Evolutionary conservation across 2,329 filamentous ascomycete species (phyloP).

Genomic region (Beauveria sp.): DNA sequence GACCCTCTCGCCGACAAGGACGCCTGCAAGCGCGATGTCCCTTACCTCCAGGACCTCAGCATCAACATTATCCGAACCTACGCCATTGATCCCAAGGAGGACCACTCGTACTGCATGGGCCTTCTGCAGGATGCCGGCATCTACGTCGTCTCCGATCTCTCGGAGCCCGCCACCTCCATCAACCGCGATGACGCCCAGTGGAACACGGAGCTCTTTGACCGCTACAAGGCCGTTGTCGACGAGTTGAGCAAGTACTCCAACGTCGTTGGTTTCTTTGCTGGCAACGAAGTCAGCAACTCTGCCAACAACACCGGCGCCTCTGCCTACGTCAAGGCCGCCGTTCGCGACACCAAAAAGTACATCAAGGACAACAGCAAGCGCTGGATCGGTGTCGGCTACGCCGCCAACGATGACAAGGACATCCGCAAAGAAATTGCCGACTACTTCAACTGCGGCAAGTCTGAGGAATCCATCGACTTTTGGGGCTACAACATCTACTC

Average conservation of each 20-base stretch:
- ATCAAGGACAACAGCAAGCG: slow-evolving; percentile 76
- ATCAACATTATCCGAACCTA: slow-evolving; percentile 97
- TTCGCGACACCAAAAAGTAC: slow-evolving; percentile 92
- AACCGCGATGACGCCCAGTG: slow-evolving; percentile 72
- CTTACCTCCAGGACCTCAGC: slow-evolving; percentile 65
- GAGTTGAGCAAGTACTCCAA: slow-evolving; percentile 77
- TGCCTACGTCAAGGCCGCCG: slow-evolving; percentile 94
- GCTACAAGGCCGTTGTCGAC: slow-evolving; percentile 82
- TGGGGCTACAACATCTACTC: slow-evolving; percentile 99
- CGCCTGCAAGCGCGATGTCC: slow-evolving; percentile 77
- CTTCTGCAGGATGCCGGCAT: slow-evolving; percentile 78
- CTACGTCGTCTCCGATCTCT: slow-evolving; percentile 89
- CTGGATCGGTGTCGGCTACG: slow-evolving; percentile 84
- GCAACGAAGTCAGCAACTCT: slow-evolving; percentile 93
- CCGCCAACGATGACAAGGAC: slow-evolving; percentile 82
- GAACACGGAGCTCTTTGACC: slow-evolving; percentile 68
- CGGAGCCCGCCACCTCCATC: slow-evolving; percentile 75
- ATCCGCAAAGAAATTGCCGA: slow-evolving; percentile 77
- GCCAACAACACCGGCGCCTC: slow-evolving; percentile 82
- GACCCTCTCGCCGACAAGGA: slow-evolving; percentile 73
- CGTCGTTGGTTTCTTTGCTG: slow-evolving; percentile 94
- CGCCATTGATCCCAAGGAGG: slow-evolving; percentile 69
- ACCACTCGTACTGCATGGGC: slow-evolving; percentile 82
- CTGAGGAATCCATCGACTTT: slow-evolving; percentile 72
- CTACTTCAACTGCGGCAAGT: slow-evolving; percentile 85